These are phyloP conservation scores for Hyaloscypha bicolor DNA, from an alignment of 495 filamentous ascomycete species.

Conservation along the genomic window DNA sequence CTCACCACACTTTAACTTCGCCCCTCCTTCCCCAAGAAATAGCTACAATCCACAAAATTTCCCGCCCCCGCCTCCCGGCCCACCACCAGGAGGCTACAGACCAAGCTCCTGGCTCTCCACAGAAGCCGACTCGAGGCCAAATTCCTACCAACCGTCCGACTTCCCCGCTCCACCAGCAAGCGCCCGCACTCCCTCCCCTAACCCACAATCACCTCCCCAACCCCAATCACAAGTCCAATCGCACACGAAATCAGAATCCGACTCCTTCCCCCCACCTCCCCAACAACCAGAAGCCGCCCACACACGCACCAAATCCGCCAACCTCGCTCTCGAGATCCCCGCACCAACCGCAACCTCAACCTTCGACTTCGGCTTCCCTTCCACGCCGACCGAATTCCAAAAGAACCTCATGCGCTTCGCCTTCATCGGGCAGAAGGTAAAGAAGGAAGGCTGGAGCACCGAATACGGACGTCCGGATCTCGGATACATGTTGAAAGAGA, in stretches of 20 bases:
- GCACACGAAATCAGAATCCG: neutral
- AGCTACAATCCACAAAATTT: conserved; percentile 30
- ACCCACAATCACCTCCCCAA: conserved; percentile 3
- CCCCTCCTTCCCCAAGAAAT: conserved; percentile 35
- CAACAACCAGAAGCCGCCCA: conserved; percentile 38
- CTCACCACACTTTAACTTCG: conserved; percentile 54
- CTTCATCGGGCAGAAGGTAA: conserved; percentile 63
- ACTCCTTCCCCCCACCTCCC: neutral
- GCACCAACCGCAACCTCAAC: conserved; percentile 40
- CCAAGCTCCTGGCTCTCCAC: conserved; percentile 24
- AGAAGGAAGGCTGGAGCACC: conserved; percentile 81
- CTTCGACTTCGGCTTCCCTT: conserved; percentile 78
- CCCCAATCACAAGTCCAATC: neutral
- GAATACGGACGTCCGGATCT: conserved; percentile 94
- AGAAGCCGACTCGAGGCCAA: conserved; percentile 11
- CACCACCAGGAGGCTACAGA: conserved; percentile 16
- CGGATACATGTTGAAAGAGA: conserved; percentile 77
- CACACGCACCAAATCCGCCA: conserved; percentile 46
- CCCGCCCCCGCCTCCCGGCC: conserved; percentile 29
- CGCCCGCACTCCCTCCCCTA: neutral
- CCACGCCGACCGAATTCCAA: conserved; percentile 75
- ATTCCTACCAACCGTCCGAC: conserved; percentile 17
- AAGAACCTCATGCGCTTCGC: conserved; percentile 87
- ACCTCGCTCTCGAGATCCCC: conserved; percentile 31
- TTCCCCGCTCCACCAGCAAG: neutral